Percentiles rank a stretch among this genome's conserved stretches.
These are phyloP conservation scores for Mycena kentingensis DNA, from an alignment of 768 basidiomycete genomes.

Conservation along the genomic window DNA sequence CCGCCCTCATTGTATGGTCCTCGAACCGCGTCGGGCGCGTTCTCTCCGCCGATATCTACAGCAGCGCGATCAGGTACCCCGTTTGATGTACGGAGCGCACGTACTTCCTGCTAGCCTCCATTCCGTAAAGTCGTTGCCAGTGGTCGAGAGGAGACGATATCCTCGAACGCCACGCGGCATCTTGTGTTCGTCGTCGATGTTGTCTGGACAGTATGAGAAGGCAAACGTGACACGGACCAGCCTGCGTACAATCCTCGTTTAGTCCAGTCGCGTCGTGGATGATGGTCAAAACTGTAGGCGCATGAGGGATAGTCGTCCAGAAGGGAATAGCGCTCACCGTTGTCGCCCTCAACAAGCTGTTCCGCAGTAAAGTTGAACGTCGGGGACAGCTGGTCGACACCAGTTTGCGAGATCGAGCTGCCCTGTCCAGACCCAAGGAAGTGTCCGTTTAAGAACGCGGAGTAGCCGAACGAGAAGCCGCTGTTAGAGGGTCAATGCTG, in stretches of 20 bases:
- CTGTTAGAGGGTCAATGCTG: constrained; percentile 15
- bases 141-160: constrained; percentile 47
- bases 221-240: not conserved
- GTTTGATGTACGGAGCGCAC: constrained; percentile 22
- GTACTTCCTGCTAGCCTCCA: constrained; percentile 46
- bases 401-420: constrained; percentile 34
- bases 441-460: constrained; percentile 43
- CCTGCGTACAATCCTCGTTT: constrained; percentile 38
- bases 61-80: too few relatives aligned
- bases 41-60: constrained; percentile 41
- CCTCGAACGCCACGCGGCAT: constrained; percentile 71
- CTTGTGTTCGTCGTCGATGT: constrained; percentile 46
- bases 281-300: constrained; percentile 31
- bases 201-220: constrained; percentile 22
- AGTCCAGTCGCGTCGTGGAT: constrained; percentile 40
- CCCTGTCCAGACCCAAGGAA: constrained; percentile 47
- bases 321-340: constrained; percentile 21
- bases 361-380: constrained; percentile 37
- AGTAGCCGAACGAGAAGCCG: constrained; percentile 48
- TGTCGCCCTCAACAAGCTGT: constrained; percentile 32
- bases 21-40: constrained; percentile 56
- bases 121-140: constrained; percentile 33
- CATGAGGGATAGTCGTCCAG: not conserved
- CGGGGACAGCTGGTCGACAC: constrained; percentile 36
- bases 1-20: constrained; percentile 64